Percentiles rank a stretch among this genome's conserved stretches.
phyloP scores from a whole-genome alignment of 345 rosid species.

The Eucalyptus curtisii region DNA sequence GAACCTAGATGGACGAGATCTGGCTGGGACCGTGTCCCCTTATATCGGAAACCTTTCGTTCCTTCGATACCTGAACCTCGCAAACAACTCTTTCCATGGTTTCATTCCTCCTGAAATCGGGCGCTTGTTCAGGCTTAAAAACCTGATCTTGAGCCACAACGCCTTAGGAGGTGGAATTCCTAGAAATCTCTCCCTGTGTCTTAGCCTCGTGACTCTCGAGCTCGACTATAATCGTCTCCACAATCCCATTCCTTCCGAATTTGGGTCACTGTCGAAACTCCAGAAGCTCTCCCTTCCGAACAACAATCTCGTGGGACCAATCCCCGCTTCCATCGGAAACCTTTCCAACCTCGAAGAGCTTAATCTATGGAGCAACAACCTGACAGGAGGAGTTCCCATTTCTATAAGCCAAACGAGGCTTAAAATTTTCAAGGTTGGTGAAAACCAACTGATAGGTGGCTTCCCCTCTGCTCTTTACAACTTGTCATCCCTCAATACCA shows the following conservation, averaged over 20 bases:
- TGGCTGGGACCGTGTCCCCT: neutral
- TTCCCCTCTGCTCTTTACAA: slow-evolving; percentile 5
- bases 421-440: rapidly evolving
- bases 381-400: neutral
- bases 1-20: neutral
- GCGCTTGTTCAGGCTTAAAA: neutral
- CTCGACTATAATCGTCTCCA: neutral
- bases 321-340: neutral
- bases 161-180: neutral
- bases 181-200: neutral
- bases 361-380: neutral
- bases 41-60: neutral
- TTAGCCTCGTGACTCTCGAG: neutral
- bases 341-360: neutral
- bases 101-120: neutral
- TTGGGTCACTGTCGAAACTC: neutral
- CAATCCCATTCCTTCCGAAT: neutral
- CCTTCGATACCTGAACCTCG: neutral
- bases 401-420: neutral
- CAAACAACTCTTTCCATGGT: neutral
- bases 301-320: neutral
- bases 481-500: neutral
- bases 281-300: neutral
- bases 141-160: neutral
- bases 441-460: neutral